Evolutionary conservation across 1,139 yeast species (phyloP).

Genomic region (Waltiozyma solani): DNA sequence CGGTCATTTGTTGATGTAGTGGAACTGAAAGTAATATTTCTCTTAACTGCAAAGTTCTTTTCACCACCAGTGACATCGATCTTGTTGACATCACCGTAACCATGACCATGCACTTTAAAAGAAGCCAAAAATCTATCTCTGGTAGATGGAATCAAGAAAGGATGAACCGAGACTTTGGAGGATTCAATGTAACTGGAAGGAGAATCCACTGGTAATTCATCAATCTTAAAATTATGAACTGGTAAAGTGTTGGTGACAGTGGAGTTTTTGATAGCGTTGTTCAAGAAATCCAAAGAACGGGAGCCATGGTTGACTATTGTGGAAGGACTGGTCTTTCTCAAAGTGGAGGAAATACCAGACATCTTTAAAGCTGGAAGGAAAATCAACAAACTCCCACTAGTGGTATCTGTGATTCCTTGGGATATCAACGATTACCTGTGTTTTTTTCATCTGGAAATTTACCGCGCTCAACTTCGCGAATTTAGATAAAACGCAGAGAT

Average conservation of each 20-base stretch:
- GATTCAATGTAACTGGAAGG: not conserved
- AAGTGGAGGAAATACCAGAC: not conserved
- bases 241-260: not conserved
- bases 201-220: not conserved
- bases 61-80: not conserved
- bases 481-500: too few species aligned
- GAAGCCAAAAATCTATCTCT: not conserved
- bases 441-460: too few species aligned
- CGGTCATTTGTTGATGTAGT: not conserved
- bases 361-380: too few species aligned
- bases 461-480: too few species aligned
- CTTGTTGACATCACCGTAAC: not conserved
- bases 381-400: too few species aligned
- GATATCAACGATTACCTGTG: too few species aligned
- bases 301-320: not conserved
- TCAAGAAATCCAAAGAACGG: not conserved
- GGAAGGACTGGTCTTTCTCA: not conserved
- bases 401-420: too few species aligned
- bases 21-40: not conserved
- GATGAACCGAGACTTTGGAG: not conserved
- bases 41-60: not conserved
- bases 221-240: not conserved
- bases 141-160: not conserved
- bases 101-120: not conserved
- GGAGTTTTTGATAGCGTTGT: not conserved